These are phyloP conservation scores for Noccaea caerulescens DNA, from an alignment of 345 rosid genomes.

Conservation along the genomic window DNA sequence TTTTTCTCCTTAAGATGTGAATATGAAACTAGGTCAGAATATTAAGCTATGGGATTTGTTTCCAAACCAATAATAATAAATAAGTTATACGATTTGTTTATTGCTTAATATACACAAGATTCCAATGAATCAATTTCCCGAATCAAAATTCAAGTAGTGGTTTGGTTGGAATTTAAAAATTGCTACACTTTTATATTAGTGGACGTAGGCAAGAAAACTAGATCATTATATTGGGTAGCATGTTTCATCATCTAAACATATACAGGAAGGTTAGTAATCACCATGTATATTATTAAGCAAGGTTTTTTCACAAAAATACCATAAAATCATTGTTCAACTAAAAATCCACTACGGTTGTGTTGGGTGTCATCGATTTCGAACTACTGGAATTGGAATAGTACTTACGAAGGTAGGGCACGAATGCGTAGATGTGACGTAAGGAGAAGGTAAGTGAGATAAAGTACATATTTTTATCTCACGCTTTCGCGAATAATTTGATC, in stretches of 20 bases:
- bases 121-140: constrained; percentile 14
- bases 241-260: constrained; percentile 19
- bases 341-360: constrained; percentile 4
- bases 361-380: constrained; percentile 19
- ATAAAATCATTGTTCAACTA: too few species aligned
- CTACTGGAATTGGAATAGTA: background rate
- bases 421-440: constrained; percentile 41
- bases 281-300: background rate
- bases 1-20: constrained; percentile 1
- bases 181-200: constrained; percentile 5
- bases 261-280: constrained; percentile 15
- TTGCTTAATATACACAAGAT: constrained; percentile 25
- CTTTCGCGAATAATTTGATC: constrained; percentile 39
- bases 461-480: constrained; percentile 35
- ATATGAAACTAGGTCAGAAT: constrained; percentile 13
- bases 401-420: constrained; percentile 30
- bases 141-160: constrained; percentile 32
- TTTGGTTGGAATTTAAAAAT: constrained; percentile 14
- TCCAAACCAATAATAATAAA: background rate
- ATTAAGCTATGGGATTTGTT: constrained; percentile 23
- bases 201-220: constrained; percentile 36
- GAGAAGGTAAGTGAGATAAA: constrained; percentile 18
- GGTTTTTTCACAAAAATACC: too few species aligned
- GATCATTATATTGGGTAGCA: constrained; percentile 20
- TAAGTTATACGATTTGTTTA: background rate